A percentile compares a stretch with the other conserved stretches of the same genome.
Evolutionary conservation across 345 rosid genomes (phyloP).

Genomic region (Orychophragmus violaceus): DNA sequence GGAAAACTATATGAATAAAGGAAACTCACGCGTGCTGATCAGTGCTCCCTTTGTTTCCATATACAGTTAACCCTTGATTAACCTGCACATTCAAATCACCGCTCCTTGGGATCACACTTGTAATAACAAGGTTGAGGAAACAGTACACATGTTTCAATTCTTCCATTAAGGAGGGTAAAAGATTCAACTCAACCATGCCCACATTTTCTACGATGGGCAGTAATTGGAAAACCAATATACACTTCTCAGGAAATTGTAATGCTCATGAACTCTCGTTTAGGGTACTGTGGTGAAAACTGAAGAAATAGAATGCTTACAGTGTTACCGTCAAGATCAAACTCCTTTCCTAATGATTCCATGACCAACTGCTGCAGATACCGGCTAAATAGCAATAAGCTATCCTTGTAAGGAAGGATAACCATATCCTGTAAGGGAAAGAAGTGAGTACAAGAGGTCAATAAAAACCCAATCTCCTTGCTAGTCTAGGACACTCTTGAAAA

Average conservation of each 20-base stretch:
- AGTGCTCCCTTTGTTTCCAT: conserved; percentile 99
- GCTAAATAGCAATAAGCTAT: conserved; percentile 85
- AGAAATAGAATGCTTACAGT: conserved; percentile 46
- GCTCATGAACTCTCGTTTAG: neutral
- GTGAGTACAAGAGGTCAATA: neutral
- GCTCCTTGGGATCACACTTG: conserved; percentile 3
- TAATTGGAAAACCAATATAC: too few species aligned
- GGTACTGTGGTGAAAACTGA: neutral
- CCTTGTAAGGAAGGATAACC: conserved; percentile 99
- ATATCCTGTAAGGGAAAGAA: conserved; percentile 61
- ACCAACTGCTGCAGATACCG: conserved; percentile 95
- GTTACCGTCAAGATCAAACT: conserved; percentile 93
- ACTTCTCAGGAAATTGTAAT: neutral
- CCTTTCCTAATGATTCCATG: conserved; percentile 99
- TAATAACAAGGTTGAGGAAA: conserved; percentile 11
- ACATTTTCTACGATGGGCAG: too few species aligned
- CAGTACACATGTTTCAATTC: neutral
- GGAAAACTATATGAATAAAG: neutral
- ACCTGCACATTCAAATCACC: conserved; percentile 50
- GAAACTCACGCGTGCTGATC: conserved; percentile 97
- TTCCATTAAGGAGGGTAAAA: neutral
- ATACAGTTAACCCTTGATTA: conserved; percentile 90
- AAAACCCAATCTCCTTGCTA: neutral
- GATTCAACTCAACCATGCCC: neutral
- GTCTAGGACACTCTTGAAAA: neutral